A percentile compares a stretch with the other conserved stretches of the same genome.
Evolutionary conservation across 2,329 filamentous ascomycete genomes (phyloP).

Genomic region (Diaporthe aspalathi): DNA sequence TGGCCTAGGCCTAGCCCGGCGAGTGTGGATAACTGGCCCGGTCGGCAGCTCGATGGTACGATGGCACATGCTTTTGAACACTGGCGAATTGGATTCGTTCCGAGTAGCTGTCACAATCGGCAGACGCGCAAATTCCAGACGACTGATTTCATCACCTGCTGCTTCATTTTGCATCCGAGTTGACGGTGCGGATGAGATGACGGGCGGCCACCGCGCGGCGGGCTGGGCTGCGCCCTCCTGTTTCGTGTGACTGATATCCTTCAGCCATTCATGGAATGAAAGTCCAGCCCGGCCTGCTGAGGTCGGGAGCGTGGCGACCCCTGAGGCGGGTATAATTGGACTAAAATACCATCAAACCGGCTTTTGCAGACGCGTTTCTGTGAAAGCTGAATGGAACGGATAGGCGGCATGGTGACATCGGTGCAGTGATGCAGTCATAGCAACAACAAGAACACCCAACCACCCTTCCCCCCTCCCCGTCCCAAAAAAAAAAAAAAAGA

Average conservation of each 20-base stretch:
- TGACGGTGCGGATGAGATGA: constrained; percentile 6
- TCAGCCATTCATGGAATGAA: not conserved
- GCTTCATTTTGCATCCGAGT: constrained; percentile 22
- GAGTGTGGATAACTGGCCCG: constrained; percentile 26
- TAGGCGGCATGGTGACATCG: constrained; percentile 19
- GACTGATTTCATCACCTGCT: constrained; percentile 6
- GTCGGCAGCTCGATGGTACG: constrained; percentile 32
- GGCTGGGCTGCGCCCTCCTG: constrained; percentile 19
- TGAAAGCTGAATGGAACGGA: not conserved
- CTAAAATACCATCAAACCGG: not conserved
- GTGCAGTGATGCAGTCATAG: not conserved
- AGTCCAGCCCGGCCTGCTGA: not conserved
- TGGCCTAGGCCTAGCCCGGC: constrained; percentile 5
- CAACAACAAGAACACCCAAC: not conserved
- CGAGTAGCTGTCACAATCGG: constrained; percentile 32
- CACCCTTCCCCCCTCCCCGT: too few species aligned
- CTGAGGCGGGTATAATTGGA: not conserved
- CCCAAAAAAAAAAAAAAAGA: not conserved
- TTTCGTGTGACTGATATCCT: constrained; percentile 31
- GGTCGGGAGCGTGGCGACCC: not conserved
- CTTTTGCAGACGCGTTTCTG: not conserved
- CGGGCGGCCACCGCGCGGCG: not conserved
- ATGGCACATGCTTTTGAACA: constrained; percentile 14
- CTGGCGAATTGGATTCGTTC: constrained; percentile 35
- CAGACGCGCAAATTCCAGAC: constrained; percentile 23